Evolutionary conservation across 2,329 filamentous ascomycete genomes (phyloP).

Genomic region (Alternaria sp.): DNA sequence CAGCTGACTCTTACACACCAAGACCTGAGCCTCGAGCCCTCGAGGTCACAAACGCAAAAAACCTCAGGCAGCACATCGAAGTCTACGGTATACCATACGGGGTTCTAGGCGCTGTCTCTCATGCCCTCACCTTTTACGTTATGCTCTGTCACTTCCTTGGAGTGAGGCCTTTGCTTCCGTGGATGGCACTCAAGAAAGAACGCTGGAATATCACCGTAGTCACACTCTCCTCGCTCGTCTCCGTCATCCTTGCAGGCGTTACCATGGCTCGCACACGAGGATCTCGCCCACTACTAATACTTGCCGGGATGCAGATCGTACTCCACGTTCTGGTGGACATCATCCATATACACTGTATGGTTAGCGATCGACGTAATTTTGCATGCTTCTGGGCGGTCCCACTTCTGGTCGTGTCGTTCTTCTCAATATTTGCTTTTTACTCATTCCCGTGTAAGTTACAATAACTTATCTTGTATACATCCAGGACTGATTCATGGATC

Average conservation of each 20-base stretch:
- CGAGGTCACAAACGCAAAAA: slow-evolving; percentile 7
- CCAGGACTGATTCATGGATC: neutral
- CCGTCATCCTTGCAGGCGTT: slow-evolving; percentile 10
- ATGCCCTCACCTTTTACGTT: slow-evolving; percentile 13
- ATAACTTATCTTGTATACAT: neutral
- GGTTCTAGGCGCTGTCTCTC: slow-evolving; percentile 10
- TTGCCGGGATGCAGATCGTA: slow-evolving; percentile 15
- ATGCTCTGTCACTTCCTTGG: slow-evolving; percentile 13
- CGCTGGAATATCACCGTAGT: slow-evolving; percentile 4
- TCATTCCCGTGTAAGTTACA: slow-evolving; percentile 11
- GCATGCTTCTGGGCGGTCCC: slow-evolving; percentile 5
- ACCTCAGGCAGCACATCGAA: slow-evolving; percentile 10
- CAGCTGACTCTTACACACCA: neutral
- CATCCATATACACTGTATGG: slow-evolving; percentile 8
- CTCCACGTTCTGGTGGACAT: slow-evolving; percentile 9
- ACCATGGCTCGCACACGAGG: slow-evolving; percentile 10
- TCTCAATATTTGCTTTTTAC: slow-evolving; percentile 15
- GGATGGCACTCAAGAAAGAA: neutral
- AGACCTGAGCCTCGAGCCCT: slow-evolving; percentile 4
- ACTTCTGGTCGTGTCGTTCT: slow-evolving; percentile 4
- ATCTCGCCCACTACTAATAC: slow-evolving; percentile 6
- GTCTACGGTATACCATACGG: slow-evolving; percentile 15
- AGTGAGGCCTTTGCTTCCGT: slow-evolving; percentile 6
- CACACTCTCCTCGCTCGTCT: slow-evolving; percentile 12
- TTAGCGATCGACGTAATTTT: neutral